Evolutionary conservation across 352 stramenopile species (phyloP), one percentile per base, ranked within the genome.

Genomic region (Pythium myriotylum): DNA sequence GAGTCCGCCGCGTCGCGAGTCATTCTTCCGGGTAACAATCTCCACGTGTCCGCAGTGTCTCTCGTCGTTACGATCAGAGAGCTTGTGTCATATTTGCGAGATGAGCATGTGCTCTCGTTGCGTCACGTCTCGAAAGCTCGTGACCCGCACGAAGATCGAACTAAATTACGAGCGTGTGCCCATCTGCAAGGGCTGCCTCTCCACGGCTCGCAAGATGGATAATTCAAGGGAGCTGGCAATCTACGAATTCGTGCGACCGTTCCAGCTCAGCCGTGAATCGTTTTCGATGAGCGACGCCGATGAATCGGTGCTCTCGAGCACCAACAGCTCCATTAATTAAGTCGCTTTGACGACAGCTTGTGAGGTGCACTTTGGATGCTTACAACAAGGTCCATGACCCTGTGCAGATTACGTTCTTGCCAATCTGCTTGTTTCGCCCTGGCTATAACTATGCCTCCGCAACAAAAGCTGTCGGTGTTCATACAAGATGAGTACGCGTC

Each of bases 101-200:
- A 23, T 13, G 8, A 37, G 19, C 13, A 20, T 65, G 47, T 58
- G 55, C 24, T 29, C 43, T 5, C 33, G 33, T 13, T 62, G 55
- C 35, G 19, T 32, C 23, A 55, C 46, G 22, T 27, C 55, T 17
- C 29, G 29, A 1, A 54, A 54, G 55, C 45, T 62, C 22, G 35
- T 26, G 37, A 45, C 9, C 2, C 22, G 17, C 22, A 26, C 7
- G 41, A 23, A 16, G 14, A 35, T 22, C 33, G 55, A 54, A 3
- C 16, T 62, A 14, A n/a, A 20, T 14, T 35, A n/a, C 8, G 13
- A 32, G 0, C 5, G 17, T 13, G 43, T 37, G 4, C 20, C 29
- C 5, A 17, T 62, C 20, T 62, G 55, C 55, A 62, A 55, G 35
- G 43, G 17, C 45, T 62, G 55, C 22, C 46, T 54, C 55, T n/a